A percentile compares a stretch with the other conserved stretches of the same genome.
These are phyloP conservation scores for Erucastrum elatum DNA, from an alignment of 345 rosid species.

Conservation along the genomic window DNA sequence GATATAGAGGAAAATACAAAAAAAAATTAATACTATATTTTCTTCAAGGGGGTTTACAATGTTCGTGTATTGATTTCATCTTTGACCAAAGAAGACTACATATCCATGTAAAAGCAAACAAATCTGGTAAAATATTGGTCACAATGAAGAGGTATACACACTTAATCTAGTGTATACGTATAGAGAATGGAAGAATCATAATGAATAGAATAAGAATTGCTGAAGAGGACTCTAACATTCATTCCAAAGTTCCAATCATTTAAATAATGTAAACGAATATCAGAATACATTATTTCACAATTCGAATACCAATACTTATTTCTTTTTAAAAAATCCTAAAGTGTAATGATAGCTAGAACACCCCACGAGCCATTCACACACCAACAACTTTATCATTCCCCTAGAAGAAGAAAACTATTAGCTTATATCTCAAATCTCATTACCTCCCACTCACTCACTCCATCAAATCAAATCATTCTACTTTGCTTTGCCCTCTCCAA, in stretches of 20 bases:
- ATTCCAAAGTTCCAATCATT: slow-evolving; percentile 24
- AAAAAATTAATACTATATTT: neutral
- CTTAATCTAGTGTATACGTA: neutral
- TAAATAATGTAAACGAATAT: slow-evolving; percentile 30
- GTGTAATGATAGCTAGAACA: slow-evolving; percentile 46
- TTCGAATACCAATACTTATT: neutral
- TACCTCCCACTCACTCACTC: neutral
- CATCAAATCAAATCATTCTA: slow-evolving; percentile 23
- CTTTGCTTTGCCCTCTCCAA: slow-evolving; percentile 27
- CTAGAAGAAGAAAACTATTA: slow-evolving; percentile 26
- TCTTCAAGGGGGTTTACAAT: neutral
- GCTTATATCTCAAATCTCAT: slow-evolving; percentile 37
- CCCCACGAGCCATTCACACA: slow-evolving; percentile 56
- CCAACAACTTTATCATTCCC: slow-evolving; percentile 35
- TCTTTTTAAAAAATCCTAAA: neutral
- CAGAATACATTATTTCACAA: neutral
- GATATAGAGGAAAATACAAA: neutral
- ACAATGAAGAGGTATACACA: neutral
- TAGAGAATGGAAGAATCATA: slow-evolving; percentile 7
- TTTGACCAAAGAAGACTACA: neutral
- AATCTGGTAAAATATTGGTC: slow-evolving; percentile 4
- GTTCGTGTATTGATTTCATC: neutral
- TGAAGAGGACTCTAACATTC: slow-evolving; percentile 17
- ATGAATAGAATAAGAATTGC: neutral
- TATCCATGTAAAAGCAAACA: slow-evolving; percentile 8